phyloP scores from a whole-genome alignment of 129 eudicot genomes.

The Lactuca saligna region DNA sequence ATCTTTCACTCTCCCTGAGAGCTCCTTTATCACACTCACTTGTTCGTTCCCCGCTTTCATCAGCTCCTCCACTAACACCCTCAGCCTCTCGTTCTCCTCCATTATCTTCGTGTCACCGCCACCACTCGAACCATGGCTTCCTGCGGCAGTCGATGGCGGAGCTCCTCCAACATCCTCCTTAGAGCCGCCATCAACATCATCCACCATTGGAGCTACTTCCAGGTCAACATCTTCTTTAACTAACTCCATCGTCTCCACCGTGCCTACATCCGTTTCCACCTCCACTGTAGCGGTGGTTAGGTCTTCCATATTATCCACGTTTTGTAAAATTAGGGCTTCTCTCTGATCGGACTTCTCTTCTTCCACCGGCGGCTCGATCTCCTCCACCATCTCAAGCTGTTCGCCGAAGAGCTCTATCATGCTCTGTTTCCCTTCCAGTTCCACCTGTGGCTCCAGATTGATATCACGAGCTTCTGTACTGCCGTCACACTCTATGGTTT shows the following conservation, averaged over 20 bases:
- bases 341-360: background rate
- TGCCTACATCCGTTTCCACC: background rate
- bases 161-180: conserved; percentile 1
- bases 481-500: background rate
- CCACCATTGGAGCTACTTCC: conserved; percentile 11
- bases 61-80: conserved; percentile 54
- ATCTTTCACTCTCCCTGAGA: conserved; percentile 57
- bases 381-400: background rate
- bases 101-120: conserved; percentile 31
- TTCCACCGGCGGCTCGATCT: background rate
- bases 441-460: background rate
- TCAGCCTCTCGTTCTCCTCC: conserved; percentile 55
- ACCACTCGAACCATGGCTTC: conserved; percentile 1
- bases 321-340: background rate
- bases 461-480: background rate
- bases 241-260: background rate
- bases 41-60: conserved; percentile 65
- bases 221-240: background rate
- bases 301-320: background rate
- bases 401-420: background rate
- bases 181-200: background rate
- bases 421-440: background rate
- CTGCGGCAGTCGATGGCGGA: background rate
- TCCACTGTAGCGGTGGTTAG: background rate
- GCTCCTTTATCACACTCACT: conserved; percentile 49